phyloP scores from a whole-genome alignment of 345 rosid genomes.

The Salix udensis region DNA sequence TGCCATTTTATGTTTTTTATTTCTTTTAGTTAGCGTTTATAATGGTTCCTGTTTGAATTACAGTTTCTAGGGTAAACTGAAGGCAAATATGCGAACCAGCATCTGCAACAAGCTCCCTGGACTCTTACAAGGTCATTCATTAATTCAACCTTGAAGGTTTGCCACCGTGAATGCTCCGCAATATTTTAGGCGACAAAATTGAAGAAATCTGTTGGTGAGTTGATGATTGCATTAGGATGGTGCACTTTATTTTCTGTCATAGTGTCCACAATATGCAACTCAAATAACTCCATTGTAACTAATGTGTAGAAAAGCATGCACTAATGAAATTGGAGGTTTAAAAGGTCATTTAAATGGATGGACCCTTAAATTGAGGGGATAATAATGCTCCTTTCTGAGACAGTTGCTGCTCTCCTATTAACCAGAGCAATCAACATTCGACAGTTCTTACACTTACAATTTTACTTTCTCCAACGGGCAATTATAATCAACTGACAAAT shows the following conservation, averaged over 20 bases:
- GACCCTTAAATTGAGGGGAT: not conserved
- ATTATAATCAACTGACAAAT: not conserved
- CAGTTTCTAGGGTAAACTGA: not conserved
- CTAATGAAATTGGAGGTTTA: not conserved
- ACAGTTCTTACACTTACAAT: not conserved
- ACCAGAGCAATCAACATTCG: not conserved
- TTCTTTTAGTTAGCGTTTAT: not conserved
- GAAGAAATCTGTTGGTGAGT: conserved; percentile 2
- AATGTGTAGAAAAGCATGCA: not conserved
- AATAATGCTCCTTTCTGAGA: not conserved
- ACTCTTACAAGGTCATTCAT: not conserved
- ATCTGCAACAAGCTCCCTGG: not conserved
- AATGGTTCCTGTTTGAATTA: not conserved
- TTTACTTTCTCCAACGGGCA: not conserved
- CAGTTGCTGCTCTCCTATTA: not conserved
- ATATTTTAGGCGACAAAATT: not conserved
- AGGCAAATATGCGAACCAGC: not conserved
- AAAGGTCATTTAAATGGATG: not conserved
- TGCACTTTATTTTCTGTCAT: not conserved
- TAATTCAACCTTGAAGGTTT: not conserved
- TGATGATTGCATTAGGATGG: not conserved
- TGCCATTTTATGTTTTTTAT: not conserved
- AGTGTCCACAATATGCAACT: not conserved
- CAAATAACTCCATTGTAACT: not conserved
- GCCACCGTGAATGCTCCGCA: not conserved